A percentile compares a stretch with the other conserved stretches of the same genome.
Evolutionary conservation across 2,329 filamentous ascomycete genomes (phyloP).

Genomic region (Penicillium expansum): DNA sequence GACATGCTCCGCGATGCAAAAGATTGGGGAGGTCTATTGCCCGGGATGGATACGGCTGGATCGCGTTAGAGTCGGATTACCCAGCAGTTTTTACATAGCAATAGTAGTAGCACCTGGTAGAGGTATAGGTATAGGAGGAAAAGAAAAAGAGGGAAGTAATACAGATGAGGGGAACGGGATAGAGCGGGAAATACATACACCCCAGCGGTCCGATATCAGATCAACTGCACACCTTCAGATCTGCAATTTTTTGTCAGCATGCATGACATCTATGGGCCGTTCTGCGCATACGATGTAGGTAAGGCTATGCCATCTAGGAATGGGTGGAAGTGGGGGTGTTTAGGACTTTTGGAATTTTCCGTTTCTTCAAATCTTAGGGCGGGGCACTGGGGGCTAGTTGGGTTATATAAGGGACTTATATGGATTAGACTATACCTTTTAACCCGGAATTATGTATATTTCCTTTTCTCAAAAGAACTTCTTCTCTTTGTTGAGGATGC

Average conservation of each 20-base stretch:
- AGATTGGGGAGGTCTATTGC: not conserved
- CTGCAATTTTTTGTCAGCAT: conserved; percentile 14
- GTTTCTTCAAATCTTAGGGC: not conserved
- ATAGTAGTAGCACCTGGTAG: not conserved
- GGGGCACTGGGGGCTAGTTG: conserved; percentile 13
- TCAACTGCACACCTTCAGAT: not conserved
- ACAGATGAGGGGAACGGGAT: conserved; percentile 1
- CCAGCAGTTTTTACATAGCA: conserved; percentile 1
- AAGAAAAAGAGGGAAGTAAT: not conserved
- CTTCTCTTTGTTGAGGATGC: not conserved
- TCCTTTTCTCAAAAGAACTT: not conserved
- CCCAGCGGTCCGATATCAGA: conserved; percentile 2
- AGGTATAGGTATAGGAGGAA: not conserved
- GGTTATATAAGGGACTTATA: not conserved
- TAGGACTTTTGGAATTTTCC: not conserved
- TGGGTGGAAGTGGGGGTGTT: conserved; percentile 1
- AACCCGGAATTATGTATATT: not conserved
- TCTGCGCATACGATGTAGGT: conserved; percentile 1
- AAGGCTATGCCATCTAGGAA: not conserved
- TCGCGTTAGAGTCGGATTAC: conserved; percentile 1
- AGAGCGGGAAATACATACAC: conserved; percentile 7
- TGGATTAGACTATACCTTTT: not conserved
- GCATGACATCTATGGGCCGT: conserved; percentile 18
- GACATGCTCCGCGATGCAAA: conserved; percentile 22
- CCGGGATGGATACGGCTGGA: conserved; percentile 1